phyloP scores from a whole-genome alignment of 208 protist genomes.

The Crithidia thermophila region DNA sequence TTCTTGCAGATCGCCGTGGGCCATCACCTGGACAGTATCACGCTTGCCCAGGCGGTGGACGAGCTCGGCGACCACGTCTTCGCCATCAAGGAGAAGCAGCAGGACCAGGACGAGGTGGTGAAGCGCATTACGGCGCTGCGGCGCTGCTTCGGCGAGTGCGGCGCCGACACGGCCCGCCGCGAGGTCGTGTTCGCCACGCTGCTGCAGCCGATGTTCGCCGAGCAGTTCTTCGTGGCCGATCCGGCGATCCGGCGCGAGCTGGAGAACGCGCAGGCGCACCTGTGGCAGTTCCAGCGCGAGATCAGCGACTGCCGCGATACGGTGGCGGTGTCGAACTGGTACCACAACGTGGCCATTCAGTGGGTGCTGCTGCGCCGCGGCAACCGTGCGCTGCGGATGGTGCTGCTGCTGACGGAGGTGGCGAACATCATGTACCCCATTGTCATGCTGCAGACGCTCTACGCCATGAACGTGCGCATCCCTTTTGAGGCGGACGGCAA shows the following conservation, averaged over 20 bases:
- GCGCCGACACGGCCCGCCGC: conserved; percentile 70
- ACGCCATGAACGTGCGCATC: conserved; percentile 81
- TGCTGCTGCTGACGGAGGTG: conserved; percentile 71
- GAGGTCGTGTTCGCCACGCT: conserved; percentile 69
- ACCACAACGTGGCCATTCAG: conserved; percentile 81
- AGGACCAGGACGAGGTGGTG: conserved; percentile 72
- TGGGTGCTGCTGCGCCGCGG: conserved; percentile 66
- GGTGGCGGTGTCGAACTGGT: conserved; percentile 83
- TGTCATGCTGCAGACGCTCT: conserved; percentile 76
- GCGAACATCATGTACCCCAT: conserved; percentile 87
- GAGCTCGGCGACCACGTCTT: conserved; percentile 77
- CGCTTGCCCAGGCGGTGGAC: conserved; percentile 67
- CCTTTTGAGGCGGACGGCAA: conserved; percentile 67
- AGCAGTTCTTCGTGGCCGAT: conserved; percentile 66
- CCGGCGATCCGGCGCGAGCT: conserved; percentile 54
- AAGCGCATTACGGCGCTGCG: conserved; percentile 73
- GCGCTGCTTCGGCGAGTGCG: conserved; percentile 86
- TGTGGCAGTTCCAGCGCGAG: conserved; percentile 73
- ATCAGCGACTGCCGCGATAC: conserved; percentile 83
- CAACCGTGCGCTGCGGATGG: conserved; percentile 78
- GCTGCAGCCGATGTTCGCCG: conserved; percentile 59
- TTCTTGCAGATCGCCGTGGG: conserved; percentile 82
- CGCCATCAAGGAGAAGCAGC: conserved; percentile 38
- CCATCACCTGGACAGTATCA: conserved; percentile 79
- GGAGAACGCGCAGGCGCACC: conserved; percentile 59